phyloP scores from a whole-genome alignment of 371 early-diverging fungal species.

The Syncephalastrum racemosum region DNA sequence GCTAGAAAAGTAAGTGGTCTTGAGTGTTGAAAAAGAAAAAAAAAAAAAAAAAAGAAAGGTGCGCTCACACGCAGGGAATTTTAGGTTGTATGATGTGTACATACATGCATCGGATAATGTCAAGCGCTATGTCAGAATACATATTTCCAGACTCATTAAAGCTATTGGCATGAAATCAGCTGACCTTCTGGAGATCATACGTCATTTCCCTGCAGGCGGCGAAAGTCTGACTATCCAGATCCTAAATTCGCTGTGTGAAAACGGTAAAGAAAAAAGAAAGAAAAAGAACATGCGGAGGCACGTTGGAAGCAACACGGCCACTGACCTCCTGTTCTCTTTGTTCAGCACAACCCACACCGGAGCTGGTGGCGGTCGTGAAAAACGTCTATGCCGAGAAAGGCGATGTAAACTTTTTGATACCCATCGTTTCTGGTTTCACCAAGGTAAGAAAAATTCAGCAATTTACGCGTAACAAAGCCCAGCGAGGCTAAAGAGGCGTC shows the following conservation, averaged over 20 bases:
- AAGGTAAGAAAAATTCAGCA: constrained; percentile 42
- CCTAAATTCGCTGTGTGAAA: constrained; percentile 72
- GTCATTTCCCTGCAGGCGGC: constrained; percentile 71
- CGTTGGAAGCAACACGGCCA: neutral
- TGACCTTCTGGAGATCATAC: constrained; percentile 61
- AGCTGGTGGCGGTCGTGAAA: constrained; percentile 65
- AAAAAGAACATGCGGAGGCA: neutral
- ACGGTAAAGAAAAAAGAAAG: constrained; percentile 42
- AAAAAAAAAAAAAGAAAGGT: constrained; percentile 5
- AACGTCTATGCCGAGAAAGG: constrained; percentile 50
- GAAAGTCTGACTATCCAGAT: constrained; percentile 73
- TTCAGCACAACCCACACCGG: constrained; percentile 52
- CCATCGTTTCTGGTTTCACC: constrained; percentile 62
- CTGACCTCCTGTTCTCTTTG: neutral
- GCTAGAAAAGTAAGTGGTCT: constrained; percentile 36
- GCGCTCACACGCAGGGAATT: neutral
- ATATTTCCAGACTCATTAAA: constrained; percentile 74
- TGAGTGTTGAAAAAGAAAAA: constrained; percentile 9
- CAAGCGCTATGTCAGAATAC: constrained; percentile 60
- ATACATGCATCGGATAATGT: constrained; percentile 45
- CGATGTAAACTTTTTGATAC: constrained; percentile 70
- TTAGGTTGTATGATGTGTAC: constrained; percentile 63
- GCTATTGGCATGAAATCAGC: constrained; percentile 66
- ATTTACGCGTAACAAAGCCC: too few species aligned
- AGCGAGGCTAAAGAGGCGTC: neutral